These are phyloP conservation scores for Coemansia sp. DNA, from an alignment of 192 early-diverging fungal species.

Conservation along the genomic window DNA sequence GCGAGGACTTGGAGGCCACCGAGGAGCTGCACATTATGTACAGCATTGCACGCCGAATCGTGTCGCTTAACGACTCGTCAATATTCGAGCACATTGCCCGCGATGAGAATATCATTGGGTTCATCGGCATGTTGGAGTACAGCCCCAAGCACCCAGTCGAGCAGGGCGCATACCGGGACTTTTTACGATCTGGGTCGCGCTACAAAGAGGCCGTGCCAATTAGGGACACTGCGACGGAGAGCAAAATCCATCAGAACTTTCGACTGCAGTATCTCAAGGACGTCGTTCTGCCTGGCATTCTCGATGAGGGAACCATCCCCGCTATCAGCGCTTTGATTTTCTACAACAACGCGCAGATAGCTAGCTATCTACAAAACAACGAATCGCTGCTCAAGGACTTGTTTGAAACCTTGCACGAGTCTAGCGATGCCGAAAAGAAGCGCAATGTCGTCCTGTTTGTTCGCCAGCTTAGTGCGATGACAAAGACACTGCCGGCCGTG, in stretches of 20 bases:
- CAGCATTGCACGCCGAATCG: constrained; percentile 70
- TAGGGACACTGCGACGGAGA: constrained; percentile 61
- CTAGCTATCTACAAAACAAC: constrained; percentile 70
- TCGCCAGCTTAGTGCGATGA: constrained; percentile 73
- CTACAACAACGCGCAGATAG: constrained; percentile 83
- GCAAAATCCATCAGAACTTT: constrained; percentile 85
- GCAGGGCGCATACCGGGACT: constrained; percentile 74
- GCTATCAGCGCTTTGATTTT: constrained; percentile 74
- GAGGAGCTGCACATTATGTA: constrained; percentile 72
- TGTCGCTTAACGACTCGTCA: constrained; percentile 75
- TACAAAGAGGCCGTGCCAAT: constrained; percentile 82
- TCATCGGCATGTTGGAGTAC: constrained; percentile 88
- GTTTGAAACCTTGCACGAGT: constrained; percentile 63
- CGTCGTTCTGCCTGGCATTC: constrained; percentile 68
- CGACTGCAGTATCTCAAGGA: constrained; percentile 87
- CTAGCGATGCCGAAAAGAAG: constrained; percentile 57
- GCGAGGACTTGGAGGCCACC: constrained; percentile 78
- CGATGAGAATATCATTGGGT: constrained; percentile 70
- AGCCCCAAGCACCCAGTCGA: constrained; percentile 69
- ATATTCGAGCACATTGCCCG: constrained; percentile 73
- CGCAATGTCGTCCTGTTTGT: constrained; percentile 78
- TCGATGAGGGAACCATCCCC: constrained; percentile 77
- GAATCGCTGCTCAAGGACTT: constrained; percentile 66
- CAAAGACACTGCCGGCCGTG: constrained; percentile 65
- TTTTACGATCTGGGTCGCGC: constrained; percentile 58